Percentiles rank a stretch among this genome's conserved stretches.
Conservation (phyloP, 2,329 filamentous ascomycete genomes). For the Aspergillus aculeatinus region DNA sequence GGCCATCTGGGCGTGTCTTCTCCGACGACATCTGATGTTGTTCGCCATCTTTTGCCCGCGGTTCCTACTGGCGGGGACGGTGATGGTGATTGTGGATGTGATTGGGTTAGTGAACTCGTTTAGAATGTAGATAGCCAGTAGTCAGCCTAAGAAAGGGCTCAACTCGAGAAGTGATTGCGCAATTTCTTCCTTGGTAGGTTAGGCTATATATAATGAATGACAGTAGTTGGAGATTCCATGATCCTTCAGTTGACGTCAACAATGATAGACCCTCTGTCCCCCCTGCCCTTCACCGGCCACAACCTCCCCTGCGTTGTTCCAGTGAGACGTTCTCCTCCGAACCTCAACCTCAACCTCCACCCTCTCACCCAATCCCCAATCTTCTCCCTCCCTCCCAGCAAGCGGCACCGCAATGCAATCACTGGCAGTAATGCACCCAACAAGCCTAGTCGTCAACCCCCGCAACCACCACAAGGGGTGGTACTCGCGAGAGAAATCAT, state of each 20-base stretch:
- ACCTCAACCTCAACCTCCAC: neutral
- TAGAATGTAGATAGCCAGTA: neutral
- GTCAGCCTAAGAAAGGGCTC: no score
- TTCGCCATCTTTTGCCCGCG: conserved; percentile 89
- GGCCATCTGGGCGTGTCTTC: conserved; percentile 81
- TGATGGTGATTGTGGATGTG: conserved; percentile 1
- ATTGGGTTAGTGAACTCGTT: neutral
- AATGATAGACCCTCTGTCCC: neutral
- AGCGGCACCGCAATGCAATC: neutral
- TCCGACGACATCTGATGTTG: conserved; percentile 91
- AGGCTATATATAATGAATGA: neutral
- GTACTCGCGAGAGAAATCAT: neutral
- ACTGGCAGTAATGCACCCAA: conserved; percentile 4
- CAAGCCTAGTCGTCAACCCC: neutral
- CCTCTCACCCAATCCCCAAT: neutral
- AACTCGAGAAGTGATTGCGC: neutral
- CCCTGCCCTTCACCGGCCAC: no score
- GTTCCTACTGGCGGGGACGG: conserved; percentile 67
- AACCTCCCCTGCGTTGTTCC: neutral
- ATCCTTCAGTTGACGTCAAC: neutral
- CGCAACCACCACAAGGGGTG: no score
- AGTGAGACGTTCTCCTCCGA: neutral
- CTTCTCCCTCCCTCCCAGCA: no score
- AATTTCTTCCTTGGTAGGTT: neutral
- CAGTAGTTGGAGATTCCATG: neutral